Base-by-base conservation (phyloP, 495 filamentous ascomycete species). In the Elasticomyces elasticus region DNA sequence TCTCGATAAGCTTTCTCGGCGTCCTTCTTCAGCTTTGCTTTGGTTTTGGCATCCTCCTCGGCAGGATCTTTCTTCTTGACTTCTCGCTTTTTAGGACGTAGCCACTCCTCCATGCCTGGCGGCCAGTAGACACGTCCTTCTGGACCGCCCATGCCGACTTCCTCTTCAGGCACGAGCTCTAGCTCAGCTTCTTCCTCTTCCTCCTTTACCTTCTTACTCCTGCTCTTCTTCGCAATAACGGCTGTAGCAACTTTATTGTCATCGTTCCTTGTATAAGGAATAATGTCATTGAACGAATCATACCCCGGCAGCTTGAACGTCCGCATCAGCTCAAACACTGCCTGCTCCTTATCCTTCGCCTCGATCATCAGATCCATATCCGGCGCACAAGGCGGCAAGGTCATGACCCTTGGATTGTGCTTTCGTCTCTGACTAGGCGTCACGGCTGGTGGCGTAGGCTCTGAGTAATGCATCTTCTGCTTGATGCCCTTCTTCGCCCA, bases 311-410 rank as follows among this genome's bases (percentile, higher is more conserved):
- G 75, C 53, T 83, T 87, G 67, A 85, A 95, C 1, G 73, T 92
- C 27, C 83, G 74, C 87, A 95, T 95, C 13, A 96, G 75, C 58
- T 95, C 89, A 62, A 96, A 95, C 0, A 95, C 89, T 0, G 92
- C 89, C 67, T 96, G 92, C 67, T 98, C 92, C 68, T 96, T 98
- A 62, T 95, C 90, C 63, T 96, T 98, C 17, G 92, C 92, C 71
- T 98, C 92, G 54, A 96, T 95, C 92, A 96, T 98, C 12, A 96
- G 73, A 64, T 95, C 92, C 84, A 94, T 91, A 6, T 81, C 80
- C 5, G 79, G 71, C 1, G 81, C 71, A 60, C 89, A 95, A 0
- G 91, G 91, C 12, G 91, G 91, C 15, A 98, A 67, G 0, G 80
- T 86, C 28, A 71, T 67, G 2, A 92, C 87, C 6, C 90, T 76